phyloP scores from a whole-genome alignment of 441 rosid species.

The Lepidium campestre region DNA sequence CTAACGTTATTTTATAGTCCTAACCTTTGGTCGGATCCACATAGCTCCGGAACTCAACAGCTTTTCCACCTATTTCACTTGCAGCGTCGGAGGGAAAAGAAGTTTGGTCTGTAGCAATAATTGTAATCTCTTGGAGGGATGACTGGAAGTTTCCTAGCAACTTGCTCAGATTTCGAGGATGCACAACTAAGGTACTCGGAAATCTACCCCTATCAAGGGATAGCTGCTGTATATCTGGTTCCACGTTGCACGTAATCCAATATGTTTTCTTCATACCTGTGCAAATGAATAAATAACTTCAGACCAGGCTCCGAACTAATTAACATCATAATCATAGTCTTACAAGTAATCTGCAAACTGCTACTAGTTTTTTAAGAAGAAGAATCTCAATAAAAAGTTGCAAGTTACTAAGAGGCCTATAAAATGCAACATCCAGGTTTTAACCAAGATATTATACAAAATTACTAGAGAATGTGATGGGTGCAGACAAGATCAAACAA shows the following conservation, averaged over 20 bases:
- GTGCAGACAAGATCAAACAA: not conserved
- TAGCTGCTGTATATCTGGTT: conserved; percentile 75
- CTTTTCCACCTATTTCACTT: conserved; percentile 80
- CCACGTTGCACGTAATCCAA: conserved; percentile 89
- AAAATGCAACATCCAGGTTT: conserved; percentile 5
- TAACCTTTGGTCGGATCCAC: conserved; percentile 84
- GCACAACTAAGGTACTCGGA: conserved; percentile 67
- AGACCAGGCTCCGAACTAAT: not conserved
- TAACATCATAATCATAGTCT: not conserved
- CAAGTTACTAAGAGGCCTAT: not conserved
- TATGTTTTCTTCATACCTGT: conserved; percentile 77
- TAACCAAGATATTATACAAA: not conserved
- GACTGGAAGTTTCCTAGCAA: conserved; percentile 84
- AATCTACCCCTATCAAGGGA: conserved; percentile 78
- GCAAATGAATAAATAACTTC: not conserved
- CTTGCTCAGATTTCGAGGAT: conserved; percentile 78
- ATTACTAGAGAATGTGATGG: not conserved
- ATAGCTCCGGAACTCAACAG: conserved; percentile 87
- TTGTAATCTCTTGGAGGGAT: conserved; percentile 91
- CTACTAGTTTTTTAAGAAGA: not conserved
- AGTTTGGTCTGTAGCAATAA: conserved; percentile 76
- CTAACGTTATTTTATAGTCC: not conserved
- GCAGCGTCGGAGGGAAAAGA: conserved; percentile 64
- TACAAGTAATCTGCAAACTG: not conserved
- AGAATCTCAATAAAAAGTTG: not conserved